Evolutionary conservation across 306 rosid genomes (phyloP).

Genomic region (Sicyos baderoa): DNA sequence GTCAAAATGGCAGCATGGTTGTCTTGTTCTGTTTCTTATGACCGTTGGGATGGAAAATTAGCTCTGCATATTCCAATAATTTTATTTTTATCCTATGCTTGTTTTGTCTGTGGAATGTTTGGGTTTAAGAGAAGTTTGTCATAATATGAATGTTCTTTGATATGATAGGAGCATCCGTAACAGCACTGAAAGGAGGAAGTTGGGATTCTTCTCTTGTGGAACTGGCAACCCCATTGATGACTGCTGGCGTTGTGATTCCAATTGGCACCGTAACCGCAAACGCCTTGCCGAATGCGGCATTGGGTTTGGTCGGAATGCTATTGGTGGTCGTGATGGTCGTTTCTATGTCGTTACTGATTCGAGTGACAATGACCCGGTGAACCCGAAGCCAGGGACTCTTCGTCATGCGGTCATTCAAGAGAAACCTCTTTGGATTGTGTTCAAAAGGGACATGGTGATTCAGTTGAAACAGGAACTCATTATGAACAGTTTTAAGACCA

Average conservation of each 20-base stretch:
- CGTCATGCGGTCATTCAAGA: conserved; percentile 92
- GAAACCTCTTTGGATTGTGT: conserved; percentile 86
- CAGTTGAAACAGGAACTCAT: conserved; percentile 86
- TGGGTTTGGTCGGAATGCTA: conserved; percentile 90
- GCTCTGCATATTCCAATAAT: not conserved
- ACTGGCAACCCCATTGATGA: conserved; percentile 98
- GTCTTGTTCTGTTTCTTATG: conserved; percentile 2
- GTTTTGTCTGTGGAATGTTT: not conserved
- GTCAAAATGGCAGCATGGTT: conserved; percentile 14
- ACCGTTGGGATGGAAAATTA: not conserved
- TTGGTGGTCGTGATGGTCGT: conserved; percentile 94
- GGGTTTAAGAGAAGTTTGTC: not conserved
- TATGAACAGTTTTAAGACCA: conserved; percentile 92
- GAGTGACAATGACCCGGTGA: conserved; percentile 71
- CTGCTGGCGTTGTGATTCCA: conserved; percentile 91
- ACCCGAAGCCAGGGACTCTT: conserved; percentile 87
- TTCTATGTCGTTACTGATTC: conserved; percentile 91
- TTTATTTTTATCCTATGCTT: not conserved
- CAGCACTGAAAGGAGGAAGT: conserved; percentile 77
- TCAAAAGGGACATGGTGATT: conserved; percentile 97
- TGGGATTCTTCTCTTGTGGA: conserved; percentile 94
- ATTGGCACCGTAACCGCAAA: conserved; percentile 85
- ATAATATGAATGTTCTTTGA: not conserved
- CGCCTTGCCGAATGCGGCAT: conserved; percentile 97
- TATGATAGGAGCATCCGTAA: conserved; percentile 67